Evolutionary conservation across 148 eudicot species (phyloP).

Genomic region (Rhododendron molle): DNA sequence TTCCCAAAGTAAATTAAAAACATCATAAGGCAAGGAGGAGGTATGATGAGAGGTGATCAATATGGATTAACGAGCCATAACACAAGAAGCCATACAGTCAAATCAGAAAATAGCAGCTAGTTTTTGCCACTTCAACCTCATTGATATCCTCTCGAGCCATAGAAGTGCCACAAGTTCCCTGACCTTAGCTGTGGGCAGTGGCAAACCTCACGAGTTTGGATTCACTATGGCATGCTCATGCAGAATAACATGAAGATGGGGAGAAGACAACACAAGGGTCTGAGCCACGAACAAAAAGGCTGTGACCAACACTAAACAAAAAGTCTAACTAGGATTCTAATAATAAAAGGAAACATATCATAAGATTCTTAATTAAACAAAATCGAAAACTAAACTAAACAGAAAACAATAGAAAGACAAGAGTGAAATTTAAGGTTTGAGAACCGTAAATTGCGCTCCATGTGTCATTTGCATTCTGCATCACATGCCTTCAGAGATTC

Average conservation of each 20-base stretch:
- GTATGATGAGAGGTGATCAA: not conserved
- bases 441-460: not conserved
- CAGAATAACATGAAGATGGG: not conserved
- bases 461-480: not conserved
- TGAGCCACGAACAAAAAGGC: not conserved
- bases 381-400: not conserved
- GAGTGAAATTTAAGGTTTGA: not conserved
- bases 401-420: not conserved
- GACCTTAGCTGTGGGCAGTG: not conserved
- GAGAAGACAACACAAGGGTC: not conserved
- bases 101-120: constrained; percentile 2
- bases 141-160: not conserved
- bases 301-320: not conserved
- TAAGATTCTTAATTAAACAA: not conserved
- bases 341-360: not conserved
- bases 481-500: not conserved
- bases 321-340: not conserved
- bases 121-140: not conserved
- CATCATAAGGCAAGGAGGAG: not conserved
- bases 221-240: not conserved
- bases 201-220: not conserved
- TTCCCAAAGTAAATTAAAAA: not conserved
- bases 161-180: not conserved
- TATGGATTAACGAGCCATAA: not conserved
- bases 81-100: not conserved